Evolutionary conservation across 306 rosid genomes (phyloP).

Genomic region (Amphicarpaea edgeworthii): DNA sequence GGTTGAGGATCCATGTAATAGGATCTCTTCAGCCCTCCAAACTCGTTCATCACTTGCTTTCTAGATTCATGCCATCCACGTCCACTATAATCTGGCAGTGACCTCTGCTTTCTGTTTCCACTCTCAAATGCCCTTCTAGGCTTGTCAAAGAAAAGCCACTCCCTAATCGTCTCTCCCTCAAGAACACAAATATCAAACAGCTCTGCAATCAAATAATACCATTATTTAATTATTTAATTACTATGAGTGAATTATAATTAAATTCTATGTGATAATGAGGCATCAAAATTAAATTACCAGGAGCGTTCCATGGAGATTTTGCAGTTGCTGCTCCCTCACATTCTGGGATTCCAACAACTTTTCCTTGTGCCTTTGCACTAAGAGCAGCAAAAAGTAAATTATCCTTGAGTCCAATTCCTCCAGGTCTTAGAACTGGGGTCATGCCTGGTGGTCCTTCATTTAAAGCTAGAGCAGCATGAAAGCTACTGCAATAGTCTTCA

Average conservation of each 20-base stretch:
- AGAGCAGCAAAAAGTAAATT: constrained; percentile 81
- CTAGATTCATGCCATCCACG: constrained; percentile 96
- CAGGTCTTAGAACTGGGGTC: constrained; percentile 85
- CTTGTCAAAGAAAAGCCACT: constrained; percentile 93
- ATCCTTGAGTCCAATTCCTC: constrained; percentile 88
- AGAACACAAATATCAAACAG: constrained; percentile 80
- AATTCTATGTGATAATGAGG: neutral
- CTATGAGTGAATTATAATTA: no score
- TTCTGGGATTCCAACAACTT: constrained; percentile 89
- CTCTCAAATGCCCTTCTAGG: constrained; percentile 93
- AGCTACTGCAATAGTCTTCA: constrained; percentile 83
- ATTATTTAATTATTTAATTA: constrained; percentile 21
- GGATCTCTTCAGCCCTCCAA: constrained; percentile 84
- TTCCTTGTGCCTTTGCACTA: constrained; percentile 76
- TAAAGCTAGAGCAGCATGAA: constrained; percentile 76
- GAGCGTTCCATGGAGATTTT: constrained; percentile 39
- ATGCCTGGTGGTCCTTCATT: constrained; percentile 92
- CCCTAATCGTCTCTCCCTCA: constrained; percentile 82
- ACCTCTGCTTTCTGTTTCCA: constrained; percentile 91
- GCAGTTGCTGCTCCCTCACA: constrained; percentile 95
- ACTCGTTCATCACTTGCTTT: constrained; percentile 88
- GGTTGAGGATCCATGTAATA: constrained; percentile 95
- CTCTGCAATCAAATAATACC: constrained; percentile 57
- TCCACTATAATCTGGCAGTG: constrained; percentile 83
- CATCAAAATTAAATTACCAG: constrained; percentile 25